These are phyloP conservation scores for Leccinellum albellum DNA, from an alignment of 768 basidiomycete genomes.

Conservation along the genomic window DNA sequence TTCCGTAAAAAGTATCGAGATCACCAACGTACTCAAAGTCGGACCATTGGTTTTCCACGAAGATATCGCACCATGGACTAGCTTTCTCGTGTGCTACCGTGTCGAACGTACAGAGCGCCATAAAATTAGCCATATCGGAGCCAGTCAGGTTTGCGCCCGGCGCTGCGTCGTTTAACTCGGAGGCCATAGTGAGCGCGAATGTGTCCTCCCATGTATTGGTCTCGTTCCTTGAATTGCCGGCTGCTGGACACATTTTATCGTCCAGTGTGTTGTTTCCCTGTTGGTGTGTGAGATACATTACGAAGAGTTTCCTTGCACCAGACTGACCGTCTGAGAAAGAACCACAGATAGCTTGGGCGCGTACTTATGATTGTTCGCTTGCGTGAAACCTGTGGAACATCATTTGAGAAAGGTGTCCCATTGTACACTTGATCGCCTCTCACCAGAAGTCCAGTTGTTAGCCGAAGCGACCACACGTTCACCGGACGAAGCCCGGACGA, in stretches of 20 bases:
- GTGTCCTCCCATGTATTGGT: constrained; percentile 47
- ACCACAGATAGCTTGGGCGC: constrained; percentile 52
- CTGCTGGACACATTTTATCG: constrained; percentile 57
- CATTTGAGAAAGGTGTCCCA: background rate
- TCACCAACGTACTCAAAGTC: constrained; percentile 66
- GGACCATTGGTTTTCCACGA: constrained; percentile 54
- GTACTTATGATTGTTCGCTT: constrained; percentile 43
- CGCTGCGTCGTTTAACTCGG: constrained; percentile 54
- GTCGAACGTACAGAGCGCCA: constrained; percentile 75
- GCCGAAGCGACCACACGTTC: constrained; percentile 62
- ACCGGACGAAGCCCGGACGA: constrained; percentile 44
- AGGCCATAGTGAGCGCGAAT: constrained; percentile 51
- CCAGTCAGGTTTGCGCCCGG: constrained; percentile 58
- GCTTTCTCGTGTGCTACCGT: constrained; percentile 44
- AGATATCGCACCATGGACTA: constrained; percentile 69
- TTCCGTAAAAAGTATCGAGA: constrained; percentile 70
- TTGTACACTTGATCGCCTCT: background rate
- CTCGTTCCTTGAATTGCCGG: constrained; percentile 39
- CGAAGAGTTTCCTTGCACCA: background rate
- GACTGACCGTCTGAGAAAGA: constrained; percentile 48
- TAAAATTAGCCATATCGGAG: constrained; percentile 53
- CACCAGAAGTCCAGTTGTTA: constrained; percentile 63
- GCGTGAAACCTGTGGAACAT: constrained; percentile 36
- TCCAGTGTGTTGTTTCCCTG: constrained; percentile 64
- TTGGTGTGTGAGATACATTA: background rate